Evolutionary conservation across 164 flowering plant genomes (phyloP).

Genomic region (Aristolochia californica): DNA sequence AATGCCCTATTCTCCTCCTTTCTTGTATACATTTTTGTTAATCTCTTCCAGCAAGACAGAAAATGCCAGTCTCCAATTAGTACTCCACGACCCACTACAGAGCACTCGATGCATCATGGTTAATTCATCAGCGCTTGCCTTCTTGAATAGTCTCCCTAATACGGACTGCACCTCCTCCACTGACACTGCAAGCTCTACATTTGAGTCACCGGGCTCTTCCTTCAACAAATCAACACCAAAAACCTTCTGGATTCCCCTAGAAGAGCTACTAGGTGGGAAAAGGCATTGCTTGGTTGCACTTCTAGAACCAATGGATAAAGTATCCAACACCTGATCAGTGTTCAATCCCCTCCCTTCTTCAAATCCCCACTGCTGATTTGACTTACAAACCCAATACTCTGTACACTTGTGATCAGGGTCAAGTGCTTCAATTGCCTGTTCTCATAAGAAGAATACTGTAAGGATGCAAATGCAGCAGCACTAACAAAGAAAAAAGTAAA

Average conservation of each 20-base stretch:
- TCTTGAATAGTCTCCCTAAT: constrained; percentile 37
- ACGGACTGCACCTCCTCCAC: constrained; percentile 17
- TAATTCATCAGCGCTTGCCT: constrained; percentile 42
- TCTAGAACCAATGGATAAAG: neutral
- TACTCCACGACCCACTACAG: constrained; percentile 25
- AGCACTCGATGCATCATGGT: constrained; percentile 33
- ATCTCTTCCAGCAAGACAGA: constrained; percentile 33
- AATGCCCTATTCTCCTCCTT: neutral
- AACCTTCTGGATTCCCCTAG: constrained; percentile 9
- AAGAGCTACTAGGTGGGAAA: constrained; percentile 8
- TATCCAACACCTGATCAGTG: neutral
- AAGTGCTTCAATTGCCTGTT: constrained; percentile 69
- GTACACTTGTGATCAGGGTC: constrained; percentile 46
- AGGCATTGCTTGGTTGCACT: constrained; percentile 4
- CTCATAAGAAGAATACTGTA: neutral
- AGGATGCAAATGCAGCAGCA: neutral
- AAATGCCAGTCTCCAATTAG: constrained; percentile 32
- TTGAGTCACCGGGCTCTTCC: constrained; percentile 7
- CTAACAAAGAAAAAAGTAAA: neutral
- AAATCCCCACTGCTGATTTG: constrained; percentile 10
- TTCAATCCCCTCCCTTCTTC: constrained; percentile 3
- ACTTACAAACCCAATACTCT: constrained; percentile 50
- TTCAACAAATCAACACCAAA: constrained; percentile 15
- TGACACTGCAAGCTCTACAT: constrained; percentile 8
- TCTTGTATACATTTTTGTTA: constrained; percentile 15